Conservation (phyloP, 176 grass and related monocot species). For the bread wheat (Triticum aestivum) region IWGSC_CS_RefSeq_v2.1 NC_057813.1:130470437-130470936, state of each 20-base stretch:
- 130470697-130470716: background rate
- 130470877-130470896: background rate
- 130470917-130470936: background rate
- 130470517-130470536: background rate
- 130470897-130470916: constrained; percentile 15
- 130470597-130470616: background rate
- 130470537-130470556: background rate
- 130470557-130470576: background rate
- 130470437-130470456: constrained; percentile 38
- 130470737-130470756: background rate
- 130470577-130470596: background rate
- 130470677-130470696: background rate
- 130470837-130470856: constrained; percentile 17
- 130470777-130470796: background rate
- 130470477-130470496: background rate
- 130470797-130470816: background rate
- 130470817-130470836: background rate
- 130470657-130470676: background rate
- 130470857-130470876: background rate
- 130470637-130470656: background rate
- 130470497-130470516: background rate
- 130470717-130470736: background rate
- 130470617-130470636: background rate
- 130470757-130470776: background rate
- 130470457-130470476: constrained; percentile 18